Base-by-base conservation (phyloP, 2,329 filamentous ascomycete genomes). In the Apiospora koreana region DNA sequence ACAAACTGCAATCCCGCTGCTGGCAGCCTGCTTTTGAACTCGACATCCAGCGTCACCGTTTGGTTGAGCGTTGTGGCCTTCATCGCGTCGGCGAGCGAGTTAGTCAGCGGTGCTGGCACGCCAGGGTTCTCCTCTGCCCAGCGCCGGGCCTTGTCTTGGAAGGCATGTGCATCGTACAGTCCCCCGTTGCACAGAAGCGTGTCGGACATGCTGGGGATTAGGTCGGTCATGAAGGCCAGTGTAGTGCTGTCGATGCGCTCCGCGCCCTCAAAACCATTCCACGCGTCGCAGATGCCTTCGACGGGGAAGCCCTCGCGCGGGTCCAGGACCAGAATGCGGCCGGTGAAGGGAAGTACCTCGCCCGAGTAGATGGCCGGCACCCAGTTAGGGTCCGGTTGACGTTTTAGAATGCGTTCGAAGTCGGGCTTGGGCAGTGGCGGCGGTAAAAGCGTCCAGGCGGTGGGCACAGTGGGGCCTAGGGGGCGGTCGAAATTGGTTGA, bases 41-140 rank as follows among this genome's bases (percentile, higher is more conserved):
- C 74, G 9, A 80, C 73, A 48, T 78, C 76, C 18, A 79, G 28
- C 0, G 73, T 73, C 12, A 76, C 66, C 0, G 75, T 78, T 4
- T 68, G 67, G 46, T 76, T 76, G 21, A 68, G 72, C 8, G 69
- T 69, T 1, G 68, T 12, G 2, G 72, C 65, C 38, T 73, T n/a
- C 68, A 73, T 43, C 0, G 71, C 75, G n/a, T 78, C 72, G 5
- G 69, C 67, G 10, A 75, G 14, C 3, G 72, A 69, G 45, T 76
- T 76, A 0, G 38, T 62, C 0, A 74, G 18, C n/a, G 71, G 45
- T 2, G 46, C 69, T 0, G 76, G 72, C 21, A 73, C 45, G 10
- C 77, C 77, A 4, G 77, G 76, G 58, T 77, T 42, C 1, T 72
- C 58, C 8, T 74, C 64, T 1, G 73, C 76, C 76, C 76, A 79